These are phyloP conservation scores for Tolypocladium tundrense DNA, from an alignment of 2,329 filamentous ascomycete genomes.

Conservation along the genomic window DNA sequence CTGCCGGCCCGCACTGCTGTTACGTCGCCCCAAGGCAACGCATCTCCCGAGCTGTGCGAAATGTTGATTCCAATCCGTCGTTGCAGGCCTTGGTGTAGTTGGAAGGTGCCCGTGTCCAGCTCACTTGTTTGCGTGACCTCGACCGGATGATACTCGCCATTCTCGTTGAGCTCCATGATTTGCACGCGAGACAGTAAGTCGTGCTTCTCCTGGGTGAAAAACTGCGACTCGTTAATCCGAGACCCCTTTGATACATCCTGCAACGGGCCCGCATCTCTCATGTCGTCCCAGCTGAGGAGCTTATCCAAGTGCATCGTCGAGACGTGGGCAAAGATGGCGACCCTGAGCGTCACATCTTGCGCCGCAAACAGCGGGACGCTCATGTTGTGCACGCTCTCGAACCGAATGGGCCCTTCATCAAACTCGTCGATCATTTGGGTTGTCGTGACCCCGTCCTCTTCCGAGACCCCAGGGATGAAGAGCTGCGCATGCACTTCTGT, in stretches of 20 bases:
- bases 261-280: slow-evolving; percentile 66
- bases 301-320: slow-evolving; percentile 94
- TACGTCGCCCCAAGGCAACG: slow-evolving; percentile 80
- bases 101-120: slow-evolving; percentile 81
- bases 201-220: slow-evolving; percentile 86
- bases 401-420: slow-evolving; percentile 82
- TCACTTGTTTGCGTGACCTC: slow-evolving; percentile 83
- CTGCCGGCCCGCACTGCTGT: slow-evolving; percentile 66
- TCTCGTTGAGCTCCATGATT: slow-evolving; percentile 83
- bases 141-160: slow-evolving; percentile 81
- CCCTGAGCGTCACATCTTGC: slow-evolving; percentile 63
- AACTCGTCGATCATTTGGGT: slow-evolving; percentile 92
- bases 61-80: slow-evolving; percentile 77
- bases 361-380: slow-evolving; percentile 69
- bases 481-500: slow-evolving; percentile 93
- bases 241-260: slow-evolving; percentile 46
- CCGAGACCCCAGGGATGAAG: slow-evolving; percentile 86
- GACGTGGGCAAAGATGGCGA: slow-evolving; percentile 85
- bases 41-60: slow-evolving; percentile 84
- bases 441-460: slow-evolving; percentile 84
- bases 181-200: slow-evolving; percentile 84
- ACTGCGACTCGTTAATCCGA: slow-evolving; percentile 82
- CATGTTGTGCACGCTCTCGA: slow-evolving; percentile 98
- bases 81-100: slow-evolving; percentile 90
- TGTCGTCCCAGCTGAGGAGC: slow-evolving; percentile 96